These are phyloP conservation scores for Naganishia kalamii DNA, from an alignment of 768 basidiomycete genomes.

Conservation along the genomic window DNA sequence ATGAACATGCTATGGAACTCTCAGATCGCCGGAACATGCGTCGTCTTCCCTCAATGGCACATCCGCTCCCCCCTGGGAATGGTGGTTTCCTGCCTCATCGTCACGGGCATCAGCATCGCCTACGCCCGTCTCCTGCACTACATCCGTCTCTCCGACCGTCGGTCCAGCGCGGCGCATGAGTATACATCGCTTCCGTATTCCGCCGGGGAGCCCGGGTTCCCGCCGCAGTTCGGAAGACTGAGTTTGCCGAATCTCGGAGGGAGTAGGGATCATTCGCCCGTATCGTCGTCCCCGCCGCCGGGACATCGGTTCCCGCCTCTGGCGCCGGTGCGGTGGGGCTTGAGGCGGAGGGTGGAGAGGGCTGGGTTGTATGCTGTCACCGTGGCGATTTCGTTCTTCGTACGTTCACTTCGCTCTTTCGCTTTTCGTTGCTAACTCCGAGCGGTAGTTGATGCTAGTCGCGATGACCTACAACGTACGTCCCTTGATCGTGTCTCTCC, in stretches of 20 bases:
- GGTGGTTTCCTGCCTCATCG: slow-evolving; percentile 41
- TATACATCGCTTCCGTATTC: neutral
- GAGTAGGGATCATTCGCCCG: slow-evolving; percentile 22
- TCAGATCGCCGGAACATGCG: slow-evolving; percentile 29
- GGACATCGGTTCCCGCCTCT: neutral
- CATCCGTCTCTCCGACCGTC: neutral
- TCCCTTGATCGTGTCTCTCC: slow-evolving; percentile 18
- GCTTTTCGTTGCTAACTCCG: neutral
- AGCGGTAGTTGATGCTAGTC: slow-evolving; percentile 61
- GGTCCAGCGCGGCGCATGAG: neutral
- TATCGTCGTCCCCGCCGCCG: neutral
- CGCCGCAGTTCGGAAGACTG: slow-evolving; percentile 24
- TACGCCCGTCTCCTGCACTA: neutral
- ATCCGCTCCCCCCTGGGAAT: slow-evolving; percentile 36
- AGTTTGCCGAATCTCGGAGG: slow-evolving; percentile 27
- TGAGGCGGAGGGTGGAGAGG: slow-evolving; percentile 9
- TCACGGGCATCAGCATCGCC: neutral
- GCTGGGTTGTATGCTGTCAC: slow-evolving; percentile 62
- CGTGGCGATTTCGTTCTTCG: slow-evolving; percentile 53
- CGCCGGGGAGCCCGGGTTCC: neutral
- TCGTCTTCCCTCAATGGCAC: slow-evolving; percentile 44
- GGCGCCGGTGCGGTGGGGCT: neutral
- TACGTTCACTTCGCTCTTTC: slow-evolving; percentile 26
- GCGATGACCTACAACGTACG: slow-evolving; percentile 95
- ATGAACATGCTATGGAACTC: slow-evolving; percentile 30